These are phyloP conservation scores for Phytophthora pinifolia DNA, from an alignment of 352 stramenopile species.

Conservation along the genomic window DNA sequence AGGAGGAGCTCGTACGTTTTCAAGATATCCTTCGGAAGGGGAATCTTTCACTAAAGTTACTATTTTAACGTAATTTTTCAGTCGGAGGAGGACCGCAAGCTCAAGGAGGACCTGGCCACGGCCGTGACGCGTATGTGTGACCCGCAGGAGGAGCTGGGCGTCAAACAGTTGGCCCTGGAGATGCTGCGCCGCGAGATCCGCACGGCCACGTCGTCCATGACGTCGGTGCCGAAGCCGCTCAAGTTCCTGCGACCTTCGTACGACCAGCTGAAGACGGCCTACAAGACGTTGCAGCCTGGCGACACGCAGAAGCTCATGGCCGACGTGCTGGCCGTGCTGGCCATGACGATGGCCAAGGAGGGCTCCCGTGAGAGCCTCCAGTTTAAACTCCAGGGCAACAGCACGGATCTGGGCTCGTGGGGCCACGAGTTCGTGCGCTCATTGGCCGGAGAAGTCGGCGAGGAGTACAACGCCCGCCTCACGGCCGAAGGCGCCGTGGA, in stretches of 20 bases:
- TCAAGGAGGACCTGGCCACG: conserved; percentile 93
- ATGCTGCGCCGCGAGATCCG: conserved; percentile 97
- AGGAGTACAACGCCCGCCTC: conserved; percentile 86
- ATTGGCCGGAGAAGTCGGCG: conserved; percentile 97
- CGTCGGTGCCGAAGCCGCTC: conserved; percentile 98
- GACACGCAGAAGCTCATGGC: conserved; percentile 83
- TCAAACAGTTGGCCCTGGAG: conserved; percentile 92
- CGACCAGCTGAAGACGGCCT: conserved; percentile 88
- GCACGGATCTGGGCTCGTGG: conserved; percentile 94
- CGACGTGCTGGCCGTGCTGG: conserved; percentile 92
- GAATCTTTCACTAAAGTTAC: not conserved
- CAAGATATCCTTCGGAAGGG: not conserved
- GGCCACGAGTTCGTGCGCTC: conserved; percentile 99
- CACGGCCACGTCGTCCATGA: conserved; percentile 98
- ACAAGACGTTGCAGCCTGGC: conserved; percentile 44
- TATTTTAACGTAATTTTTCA: conserved; percentile 21
- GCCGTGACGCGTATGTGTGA: conserved; percentile 85
- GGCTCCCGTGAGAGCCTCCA: conserved; percentile 84
- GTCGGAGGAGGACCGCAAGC: conserved; percentile 91
- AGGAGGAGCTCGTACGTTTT: conserved; percentile 70
- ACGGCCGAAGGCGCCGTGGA: conserved; percentile 52
- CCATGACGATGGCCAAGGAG: conserved; percentile 98
- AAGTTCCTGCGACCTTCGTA: conserved; percentile 99
- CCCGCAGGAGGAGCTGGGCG: conserved; percentile 49
- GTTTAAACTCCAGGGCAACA: conserved; percentile 92